Percentiles rank a stretch among this genome's conserved stretches.
phyloP scores from a whole-genome alignment of 2,329 filamentous ascomycete genomes.

The Hypocrella siamensis region DNA sequence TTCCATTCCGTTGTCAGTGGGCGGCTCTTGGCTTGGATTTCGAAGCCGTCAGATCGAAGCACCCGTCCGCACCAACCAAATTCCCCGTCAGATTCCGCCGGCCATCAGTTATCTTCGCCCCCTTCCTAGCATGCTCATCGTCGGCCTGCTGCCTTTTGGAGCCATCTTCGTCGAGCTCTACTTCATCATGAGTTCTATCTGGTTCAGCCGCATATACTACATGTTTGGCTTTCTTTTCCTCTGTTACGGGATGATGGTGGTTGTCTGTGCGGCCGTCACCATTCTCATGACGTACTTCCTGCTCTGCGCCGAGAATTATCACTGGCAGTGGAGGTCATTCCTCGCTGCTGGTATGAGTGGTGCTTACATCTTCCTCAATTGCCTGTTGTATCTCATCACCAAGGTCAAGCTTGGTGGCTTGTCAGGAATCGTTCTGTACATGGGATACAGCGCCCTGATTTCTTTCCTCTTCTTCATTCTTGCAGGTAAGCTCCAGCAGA shows the following conservation, averaged over 20 bases:
- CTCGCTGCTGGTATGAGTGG: constrained; percentile 81
- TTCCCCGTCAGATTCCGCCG: constrained; percentile 88
- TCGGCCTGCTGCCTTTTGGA: constrained; percentile 84
- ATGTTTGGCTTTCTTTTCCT: constrained; percentile 99
- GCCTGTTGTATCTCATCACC: constrained; percentile 78
- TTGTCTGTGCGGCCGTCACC: constrained; percentile 83
- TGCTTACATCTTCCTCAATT: constrained; percentile 82
- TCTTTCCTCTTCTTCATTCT: constrained; percentile 87
- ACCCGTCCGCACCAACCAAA: constrained; percentile 92
- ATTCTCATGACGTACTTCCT: constrained; percentile 93
- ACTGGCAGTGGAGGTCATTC: constrained; percentile 98
- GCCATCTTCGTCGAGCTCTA: constrained; percentile 97
- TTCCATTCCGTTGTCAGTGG: constrained; percentile 78
- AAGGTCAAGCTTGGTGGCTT: constrained; percentile 74
- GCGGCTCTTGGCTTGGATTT: constrained; percentile 89
- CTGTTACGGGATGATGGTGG: constrained; percentile 93
- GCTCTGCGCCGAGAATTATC: constrained; percentile 91
- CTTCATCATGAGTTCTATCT: constrained; percentile 98
- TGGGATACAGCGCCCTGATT: constrained; percentile 82
- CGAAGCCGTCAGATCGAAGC: constrained; percentile 54
- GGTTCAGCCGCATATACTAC: constrained; percentile 98
- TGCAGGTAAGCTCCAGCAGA: constrained; percentile 70
- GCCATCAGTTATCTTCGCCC: constrained; percentile 69
- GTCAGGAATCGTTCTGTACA: constrained; percentile 76
- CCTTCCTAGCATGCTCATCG: constrained; percentile 78